Evolutionary conservation across 352 stramenopile genomes (phyloP).

Genomic region (Pythium pyrilobum): DNA sequence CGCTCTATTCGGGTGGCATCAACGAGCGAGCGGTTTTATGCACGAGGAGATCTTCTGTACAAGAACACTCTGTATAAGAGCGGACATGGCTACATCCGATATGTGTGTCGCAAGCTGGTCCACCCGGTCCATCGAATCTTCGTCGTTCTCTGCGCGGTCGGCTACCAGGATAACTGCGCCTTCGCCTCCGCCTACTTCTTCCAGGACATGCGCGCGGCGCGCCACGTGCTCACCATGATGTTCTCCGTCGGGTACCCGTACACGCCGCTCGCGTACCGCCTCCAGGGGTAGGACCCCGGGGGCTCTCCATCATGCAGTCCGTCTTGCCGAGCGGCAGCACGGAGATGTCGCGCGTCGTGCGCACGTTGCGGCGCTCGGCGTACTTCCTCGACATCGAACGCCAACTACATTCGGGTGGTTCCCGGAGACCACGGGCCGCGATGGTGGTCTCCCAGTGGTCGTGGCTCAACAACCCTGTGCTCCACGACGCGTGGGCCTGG

Average conservation of each 20-base stretch:
- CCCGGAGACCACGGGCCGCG: neutral
- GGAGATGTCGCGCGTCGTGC: neutral
- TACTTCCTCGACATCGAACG: slow-evolving; percentile 14
- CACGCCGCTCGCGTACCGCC: neutral
- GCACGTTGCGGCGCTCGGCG: neutral
- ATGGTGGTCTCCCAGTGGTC: neutral
- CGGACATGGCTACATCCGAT: no score
- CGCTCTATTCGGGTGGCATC: no score
- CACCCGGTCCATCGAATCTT: no score
- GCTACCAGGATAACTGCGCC: no score
- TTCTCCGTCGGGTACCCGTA: slow-evolving; percentile 11
- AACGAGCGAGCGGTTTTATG: no score
- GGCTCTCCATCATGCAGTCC: neutral
- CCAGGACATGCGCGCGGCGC: neutral
- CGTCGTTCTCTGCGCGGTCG: no score
- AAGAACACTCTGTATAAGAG: no score
- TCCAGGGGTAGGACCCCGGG: neutral
- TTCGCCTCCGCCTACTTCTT: slow-evolving; percentile 1
- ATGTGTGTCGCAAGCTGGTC: no score
- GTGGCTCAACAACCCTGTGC: slow-evolving; percentile 22
- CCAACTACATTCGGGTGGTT: slow-evolving; percentile 9
- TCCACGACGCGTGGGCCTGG: slow-evolving; percentile 46
- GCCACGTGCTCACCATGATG: neutral
- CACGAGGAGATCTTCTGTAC: no score
- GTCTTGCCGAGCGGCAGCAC: neutral